These are phyloP conservation scores for Dendrobium nobile DNA, from an alignment of 106 monocot genomes.

Conservation along the genomic window DNA sequence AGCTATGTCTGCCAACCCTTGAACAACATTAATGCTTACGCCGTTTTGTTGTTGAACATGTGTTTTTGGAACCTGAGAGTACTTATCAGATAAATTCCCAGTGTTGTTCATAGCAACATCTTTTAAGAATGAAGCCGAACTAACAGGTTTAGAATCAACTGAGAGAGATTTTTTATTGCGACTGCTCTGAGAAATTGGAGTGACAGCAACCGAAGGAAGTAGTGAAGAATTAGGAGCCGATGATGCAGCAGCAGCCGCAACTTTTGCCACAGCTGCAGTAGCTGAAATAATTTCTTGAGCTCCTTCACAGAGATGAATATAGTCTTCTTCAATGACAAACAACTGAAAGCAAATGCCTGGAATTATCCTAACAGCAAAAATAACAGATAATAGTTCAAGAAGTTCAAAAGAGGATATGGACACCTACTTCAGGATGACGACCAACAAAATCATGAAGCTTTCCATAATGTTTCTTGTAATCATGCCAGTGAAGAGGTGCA, in stretches of 20 bases:
- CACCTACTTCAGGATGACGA: conserved; percentile 84
- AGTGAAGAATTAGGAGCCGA: conserved; percentile 52
- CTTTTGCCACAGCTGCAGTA: conserved; percentile 83
- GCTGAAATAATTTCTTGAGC: conserved; percentile 96
- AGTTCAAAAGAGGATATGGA: not conserved
- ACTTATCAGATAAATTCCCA: conserved; percentile 24
- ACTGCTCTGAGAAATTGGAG: conserved; percentile 83
- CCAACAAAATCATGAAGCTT: conserved; percentile 89
- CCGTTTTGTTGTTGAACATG: conserved; percentile 39
- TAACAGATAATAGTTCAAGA: not conserved
- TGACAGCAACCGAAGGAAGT: conserved; percentile 79
- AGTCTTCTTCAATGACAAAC: conserved; percentile 91
- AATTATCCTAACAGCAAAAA: not conserved
- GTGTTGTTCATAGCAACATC: conserved; percentile 4
- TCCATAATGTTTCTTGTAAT: conserved; percentile 86
- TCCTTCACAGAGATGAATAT: conserved; percentile 88
- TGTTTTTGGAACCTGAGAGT: conserved; percentile 3
- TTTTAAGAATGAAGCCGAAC: conserved; percentile 15
- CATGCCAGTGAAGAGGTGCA: conserved; percentile 94
- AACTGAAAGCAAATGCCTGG: conserved; percentile 38
- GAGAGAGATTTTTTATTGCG: conserved; percentile 42
- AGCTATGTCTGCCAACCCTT: conserved; percentile 44
- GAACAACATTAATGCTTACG: conserved; percentile 20
- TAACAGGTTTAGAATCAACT: conserved; percentile 33
- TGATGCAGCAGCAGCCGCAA: conserved; percentile 74